Base-by-base conservation (phyloP, 1,284 basidiomycete genomes). In the Agaricales sp. region DNA sequence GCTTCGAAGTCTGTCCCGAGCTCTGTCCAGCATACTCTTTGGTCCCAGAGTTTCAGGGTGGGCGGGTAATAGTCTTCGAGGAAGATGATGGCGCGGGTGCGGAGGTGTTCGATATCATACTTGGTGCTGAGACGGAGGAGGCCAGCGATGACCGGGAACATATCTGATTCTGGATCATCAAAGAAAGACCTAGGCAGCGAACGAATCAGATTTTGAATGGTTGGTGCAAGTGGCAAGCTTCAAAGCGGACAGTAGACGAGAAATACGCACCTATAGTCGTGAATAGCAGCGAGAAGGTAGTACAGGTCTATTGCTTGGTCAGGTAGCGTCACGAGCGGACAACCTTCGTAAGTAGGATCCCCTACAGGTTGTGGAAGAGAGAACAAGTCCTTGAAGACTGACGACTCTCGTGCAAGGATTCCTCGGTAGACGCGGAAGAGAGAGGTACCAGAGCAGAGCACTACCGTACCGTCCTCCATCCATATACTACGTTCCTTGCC, bases 51-150 rank as follows among this genome's bases (percentile, higher is more conserved):
- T 0, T 51, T 43, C 21, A 67, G 60, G 13, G 66, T 59, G 8
- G 56, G 59, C 3, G 69, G 69, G 53, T 67, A 70, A 6, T 63
- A 62, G n/a, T 61, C 58, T 11, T 54, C 47, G 44, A 71, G 61
- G 50, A 67, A 63, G 6, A 54, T 51, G 26, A 70, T 58, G 2
- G 69, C 67, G 26, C 65, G 62, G 3, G 54, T 54, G 13, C 63
- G 63, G 19, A 72, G 65, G 38, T 60, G 63, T 35, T 54, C 54
- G 3, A 69, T 66, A 51, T 68, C 61, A 55, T 72, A 72, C 57
- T 72, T 72, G 21, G 65, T 62, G 47, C 60, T 61, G 46, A 72
- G 59, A 2, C 67, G 65, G 4, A 70, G 62, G 16, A 72, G 57
- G 11, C 61, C 61, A 16, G 64, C 58, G 6, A 67, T 59, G 39